These are phyloP conservation scores for Malbranchea zuffiana DNA, from an alignment of 2,329 filamentous ascomycete species.

Conservation along the genomic window DNA sequence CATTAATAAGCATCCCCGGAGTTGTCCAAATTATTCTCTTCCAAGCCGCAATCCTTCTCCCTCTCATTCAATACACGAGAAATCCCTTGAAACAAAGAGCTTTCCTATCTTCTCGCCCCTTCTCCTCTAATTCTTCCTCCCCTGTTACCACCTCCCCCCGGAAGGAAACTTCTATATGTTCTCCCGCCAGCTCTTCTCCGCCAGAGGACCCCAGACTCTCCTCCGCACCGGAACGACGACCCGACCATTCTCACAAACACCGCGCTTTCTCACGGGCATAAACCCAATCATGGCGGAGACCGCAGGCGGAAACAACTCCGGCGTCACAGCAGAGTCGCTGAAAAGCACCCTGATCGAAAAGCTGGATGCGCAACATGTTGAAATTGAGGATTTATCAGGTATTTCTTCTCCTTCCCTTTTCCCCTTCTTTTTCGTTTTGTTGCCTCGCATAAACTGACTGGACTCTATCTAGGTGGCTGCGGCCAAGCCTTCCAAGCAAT, in stretches of 20 bases:
- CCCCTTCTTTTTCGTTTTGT: constrained; percentile 4
- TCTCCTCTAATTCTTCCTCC: background rate
- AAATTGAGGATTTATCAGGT: constrained; percentile 91
- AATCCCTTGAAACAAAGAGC: too few species aligned
- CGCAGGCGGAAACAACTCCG: constrained; percentile 39
- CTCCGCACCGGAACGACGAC: constrained; percentile 8
- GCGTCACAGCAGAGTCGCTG: constrained; percentile 63
- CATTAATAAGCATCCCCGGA: too few species aligned
- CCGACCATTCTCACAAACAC: constrained; percentile 24
- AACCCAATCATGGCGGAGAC: constrained; percentile 30
- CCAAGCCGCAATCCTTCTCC: too few species aligned
- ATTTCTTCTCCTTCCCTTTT: constrained; percentile 21
- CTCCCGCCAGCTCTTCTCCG: constrained; percentile 9
- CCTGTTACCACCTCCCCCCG: background rate
- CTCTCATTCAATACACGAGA: too few species aligned
- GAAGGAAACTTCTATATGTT: constrained; percentile 13
- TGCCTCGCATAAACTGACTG: background rate
- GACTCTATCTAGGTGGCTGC: constrained; percentile 47
- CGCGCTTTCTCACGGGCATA: constrained; percentile 26
- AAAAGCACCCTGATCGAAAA: constrained; percentile 57
- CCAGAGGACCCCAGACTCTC: constrained; percentile 3
- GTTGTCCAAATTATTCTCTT: too few species aligned
- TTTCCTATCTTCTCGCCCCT: background rate
- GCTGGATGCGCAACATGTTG: constrained; percentile 65
- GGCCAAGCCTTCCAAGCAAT: constrained; percentile 60